These are phyloP conservation scores for Aphanomyces euteiches DNA, from an alignment of 352 stramenopile species.

Conservation along the genomic window DNA sequence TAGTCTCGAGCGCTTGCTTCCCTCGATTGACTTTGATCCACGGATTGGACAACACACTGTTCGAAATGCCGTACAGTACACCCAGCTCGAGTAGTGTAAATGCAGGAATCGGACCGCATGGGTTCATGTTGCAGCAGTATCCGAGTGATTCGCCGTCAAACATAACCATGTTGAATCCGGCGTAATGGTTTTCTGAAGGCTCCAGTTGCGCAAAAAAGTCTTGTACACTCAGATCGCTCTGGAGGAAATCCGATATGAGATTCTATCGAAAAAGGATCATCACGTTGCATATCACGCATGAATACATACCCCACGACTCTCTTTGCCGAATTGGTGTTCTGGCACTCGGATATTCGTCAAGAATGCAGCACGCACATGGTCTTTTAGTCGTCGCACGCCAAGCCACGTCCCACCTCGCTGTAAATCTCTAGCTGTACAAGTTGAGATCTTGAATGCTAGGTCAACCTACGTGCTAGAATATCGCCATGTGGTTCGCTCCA, in stretches of 20 bases:
- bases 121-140: constrained; percentile 22
- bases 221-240: not conserved
- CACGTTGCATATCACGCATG: too few relatives aligned
- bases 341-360: constrained; percentile 27
- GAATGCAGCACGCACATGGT: constrained; percentile 22
- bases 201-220: constrained; percentile 16
- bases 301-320: constrained; percentile 22
- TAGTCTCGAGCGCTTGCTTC: constrained; percentile 6
- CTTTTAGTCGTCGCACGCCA: constrained; percentile 18
- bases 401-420: constrained; percentile 26
- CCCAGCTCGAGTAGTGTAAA: constrained; percentile 16
- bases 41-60: constrained; percentile 5
- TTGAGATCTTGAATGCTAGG: not conserved
- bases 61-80: constrained; percentile 28
- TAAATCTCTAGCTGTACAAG: constrained; percentile 13
- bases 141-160: constrained; percentile 26
- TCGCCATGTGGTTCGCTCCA: not conserved
- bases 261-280: constrained; percentile 3
- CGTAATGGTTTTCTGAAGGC: constrained; percentile 4
- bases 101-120: not conserved
- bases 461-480: constrained; percentile 19
- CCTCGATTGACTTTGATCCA: constrained; percentile 25
- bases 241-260: constrained; percentile 28
- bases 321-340: not conserved
- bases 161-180: constrained; percentile 22